These are phyloP conservation scores for Elsinoe perseae DNA, from an alignment of 2,329 filamentous ascomycete genomes.

Conservation along the genomic window DNA sequence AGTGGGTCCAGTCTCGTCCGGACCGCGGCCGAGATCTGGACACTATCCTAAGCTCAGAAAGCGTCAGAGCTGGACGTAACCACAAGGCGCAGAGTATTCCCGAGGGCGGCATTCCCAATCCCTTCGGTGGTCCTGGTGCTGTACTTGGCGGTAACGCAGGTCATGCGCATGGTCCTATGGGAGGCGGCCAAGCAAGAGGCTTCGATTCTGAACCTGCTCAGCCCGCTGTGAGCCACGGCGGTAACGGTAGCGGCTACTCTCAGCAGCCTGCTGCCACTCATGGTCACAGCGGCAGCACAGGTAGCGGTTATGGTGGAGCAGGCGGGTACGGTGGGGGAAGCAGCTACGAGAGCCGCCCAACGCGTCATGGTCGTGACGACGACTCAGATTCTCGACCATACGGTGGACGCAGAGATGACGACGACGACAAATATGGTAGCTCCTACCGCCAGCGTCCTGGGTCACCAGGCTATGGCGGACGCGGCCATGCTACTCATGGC, in stretches of 20 bases:
- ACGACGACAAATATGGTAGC: slow-evolving; percentile 5
- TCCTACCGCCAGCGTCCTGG: neutral
- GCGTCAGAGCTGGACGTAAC: slow-evolving; percentile 76
- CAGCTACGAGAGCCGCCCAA: neutral
- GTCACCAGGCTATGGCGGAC: slow-evolving; percentile 4
- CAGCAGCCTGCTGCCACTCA: neutral
- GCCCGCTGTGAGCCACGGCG: neutral
- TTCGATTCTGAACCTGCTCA: neutral
- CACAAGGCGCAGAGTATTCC: slow-evolving; percentile 40
- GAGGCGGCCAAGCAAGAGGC: slow-evolving; percentile 10
- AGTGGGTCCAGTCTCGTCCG: slow-evolving; percentile 66
- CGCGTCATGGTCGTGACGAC: neutral
- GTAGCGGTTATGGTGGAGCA: neutral
- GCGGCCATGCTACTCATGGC: slow-evolving; percentile 1
- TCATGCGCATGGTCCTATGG: neutral
- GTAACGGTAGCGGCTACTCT: neutral
- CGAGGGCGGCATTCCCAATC: slow-evolving; percentile 18
- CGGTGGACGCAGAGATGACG: slow-evolving; percentile 2
- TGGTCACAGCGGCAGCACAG: neutral
- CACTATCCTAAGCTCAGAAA: slow-evolving; percentile 69
- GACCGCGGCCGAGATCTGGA: slow-evolving; percentile 62
- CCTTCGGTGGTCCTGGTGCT: slow-evolving; percentile 8
- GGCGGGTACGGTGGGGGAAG: neutral
- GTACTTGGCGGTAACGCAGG: slow-evolving; percentile 6
- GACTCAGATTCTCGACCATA: neutral